Conservation (phyloP, 73 alveolate species). For the Paramecium pentaurelia region DNA sequence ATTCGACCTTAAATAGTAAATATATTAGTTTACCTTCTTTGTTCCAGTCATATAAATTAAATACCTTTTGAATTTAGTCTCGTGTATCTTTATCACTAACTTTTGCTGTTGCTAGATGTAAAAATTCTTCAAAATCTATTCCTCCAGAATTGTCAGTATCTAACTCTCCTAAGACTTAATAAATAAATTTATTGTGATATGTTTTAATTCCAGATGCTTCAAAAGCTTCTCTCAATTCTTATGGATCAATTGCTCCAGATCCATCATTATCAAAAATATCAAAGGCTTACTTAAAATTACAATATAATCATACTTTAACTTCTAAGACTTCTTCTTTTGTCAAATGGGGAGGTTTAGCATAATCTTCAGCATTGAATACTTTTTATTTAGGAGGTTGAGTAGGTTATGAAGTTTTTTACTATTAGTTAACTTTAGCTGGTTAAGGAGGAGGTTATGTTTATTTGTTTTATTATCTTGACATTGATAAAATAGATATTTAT, state of each 20-base stretch:
- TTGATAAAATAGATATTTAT: neutral
- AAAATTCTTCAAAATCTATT: constrained; percentile 90
- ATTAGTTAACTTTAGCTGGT: neutral
- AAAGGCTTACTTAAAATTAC: constrained; percentile 76
- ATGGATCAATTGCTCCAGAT: constrained; percentile 92
- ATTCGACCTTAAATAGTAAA: constrained; percentile 74
- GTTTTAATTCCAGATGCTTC: constrained; percentile 81
- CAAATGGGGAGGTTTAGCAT: constrained; percentile 74
- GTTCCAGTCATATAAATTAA: constrained; percentile 51
- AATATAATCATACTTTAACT: constrained; percentile 60
- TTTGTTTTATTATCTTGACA: neutral
- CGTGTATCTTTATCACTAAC: constrained; percentile 53
- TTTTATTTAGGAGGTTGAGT: neutral
- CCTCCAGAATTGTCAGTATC: constrained; percentile 94
- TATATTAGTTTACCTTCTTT: neutral
- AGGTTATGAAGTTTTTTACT: neutral
- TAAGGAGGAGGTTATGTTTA: neutral
- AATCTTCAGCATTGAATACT: constrained; percentile 54
- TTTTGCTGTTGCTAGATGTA: constrained; percentile 69
- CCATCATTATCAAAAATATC: constrained; percentile 89
- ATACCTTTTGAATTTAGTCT: constrained; percentile 75
- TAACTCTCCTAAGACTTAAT: constrained; percentile 86
- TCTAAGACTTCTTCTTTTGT: constrained; percentile 92
- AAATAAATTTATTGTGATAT: constrained; percentile 87
- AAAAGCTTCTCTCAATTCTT: constrained; percentile 93